Conservation (phyloP, 2,329 filamentous ascomycete genomes). For the Parasarocladium wereldwijsianum region DNA sequence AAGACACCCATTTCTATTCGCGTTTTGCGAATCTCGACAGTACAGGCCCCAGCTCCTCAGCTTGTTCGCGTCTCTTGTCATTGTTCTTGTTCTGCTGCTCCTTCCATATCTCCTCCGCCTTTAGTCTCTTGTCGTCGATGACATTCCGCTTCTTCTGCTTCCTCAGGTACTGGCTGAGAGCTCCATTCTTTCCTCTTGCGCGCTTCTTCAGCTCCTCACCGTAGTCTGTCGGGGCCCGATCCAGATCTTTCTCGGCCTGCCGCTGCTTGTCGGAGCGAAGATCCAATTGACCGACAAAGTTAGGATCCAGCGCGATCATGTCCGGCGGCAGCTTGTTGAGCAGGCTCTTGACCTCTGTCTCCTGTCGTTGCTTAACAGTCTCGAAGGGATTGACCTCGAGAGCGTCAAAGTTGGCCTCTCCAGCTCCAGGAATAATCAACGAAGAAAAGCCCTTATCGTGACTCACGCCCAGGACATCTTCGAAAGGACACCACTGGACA, state of each 20-base stretch:
- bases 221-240: conserved; percentile 45
- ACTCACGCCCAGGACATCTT: conserved; percentile 77
- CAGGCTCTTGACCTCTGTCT: conserved; percentile 75
- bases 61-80: conserved; percentile 45
- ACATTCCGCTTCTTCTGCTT: conserved; percentile 91
- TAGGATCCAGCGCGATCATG: conserved; percentile 91
- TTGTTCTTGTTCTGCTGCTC: conserved; percentile 54
- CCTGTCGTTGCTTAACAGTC: conserved; percentile 80
- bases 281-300: conserved; percentile 82
- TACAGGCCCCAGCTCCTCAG: conserved; percentile 70
- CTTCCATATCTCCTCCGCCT: conserved; percentile 69
- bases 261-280: conserved; percentile 64
- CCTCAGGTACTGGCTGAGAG: conserved; percentile 71
- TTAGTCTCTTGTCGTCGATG: conserved; percentile 86
- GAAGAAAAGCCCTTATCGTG: conserved; percentile 81
- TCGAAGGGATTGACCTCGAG: conserved; percentile 93
- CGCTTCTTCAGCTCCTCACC: conserved; percentile 57
- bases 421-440: conserved; percentile 84
- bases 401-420: conserved; percentile 91
- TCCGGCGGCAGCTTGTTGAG: conserved; percentile 92
- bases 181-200: conserved; percentile 79
- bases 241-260: conserved; percentile 64
- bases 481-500: conserved; percentile 84
- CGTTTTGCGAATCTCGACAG: conserved; percentile 73
- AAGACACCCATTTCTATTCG: conserved; percentile 22